Base-by-base conservation (phyloP, 164 flowering plant species). In the Tetracentron sinense region DNA sequence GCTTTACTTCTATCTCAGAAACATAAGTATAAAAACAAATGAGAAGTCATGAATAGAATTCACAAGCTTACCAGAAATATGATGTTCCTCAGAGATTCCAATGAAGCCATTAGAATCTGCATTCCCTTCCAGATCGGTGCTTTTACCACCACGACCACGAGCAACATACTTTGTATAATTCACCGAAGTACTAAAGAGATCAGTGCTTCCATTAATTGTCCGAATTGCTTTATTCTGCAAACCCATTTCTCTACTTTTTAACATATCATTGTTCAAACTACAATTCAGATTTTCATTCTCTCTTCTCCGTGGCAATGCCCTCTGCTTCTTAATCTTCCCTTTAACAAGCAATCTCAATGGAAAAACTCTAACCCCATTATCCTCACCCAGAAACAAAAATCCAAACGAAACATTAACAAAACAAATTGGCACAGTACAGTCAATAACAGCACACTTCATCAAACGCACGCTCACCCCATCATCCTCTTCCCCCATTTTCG, bases 401-500 rank as follows among this genome's bases (percentile, higher is more conserved):
- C 84, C 90, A 68, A 56, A 71, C 0, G 81, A 81, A 63, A 88
- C 67, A 61, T 65, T 64, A 25, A 88, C 57, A 4, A 82, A 64
- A 72, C 75, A 86, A 46, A 90, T 79, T 26, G 88, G 92, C 48
- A 59, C 20, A 17, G 56, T 60, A 65, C 96, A 87, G 38, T 85
- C 88, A 33, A 92, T 76, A 74, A 84, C 87, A 21, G 86, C 93
- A 76, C 91, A 83, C 75, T 81, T 89, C 76, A 85, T 83, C 83
- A 92, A 69, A 69, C 70, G 81, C 67, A 92, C 68, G 57, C 38
- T 55, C 46, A 44, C 60, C 54, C 57, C 72, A 51, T 52, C 81
- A 30, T 52, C 85, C 35, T 57, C 81, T 33, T 50, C 61, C 54
- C 52, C 66, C 73, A 72, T 44, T 55, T 71, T 88, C 53, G 79